Evolutionary conservation across 306 rosid species (phyloP), one percentile per base, ranked within the genome.

Genomic region (Corylus heterophylla): DNA sequence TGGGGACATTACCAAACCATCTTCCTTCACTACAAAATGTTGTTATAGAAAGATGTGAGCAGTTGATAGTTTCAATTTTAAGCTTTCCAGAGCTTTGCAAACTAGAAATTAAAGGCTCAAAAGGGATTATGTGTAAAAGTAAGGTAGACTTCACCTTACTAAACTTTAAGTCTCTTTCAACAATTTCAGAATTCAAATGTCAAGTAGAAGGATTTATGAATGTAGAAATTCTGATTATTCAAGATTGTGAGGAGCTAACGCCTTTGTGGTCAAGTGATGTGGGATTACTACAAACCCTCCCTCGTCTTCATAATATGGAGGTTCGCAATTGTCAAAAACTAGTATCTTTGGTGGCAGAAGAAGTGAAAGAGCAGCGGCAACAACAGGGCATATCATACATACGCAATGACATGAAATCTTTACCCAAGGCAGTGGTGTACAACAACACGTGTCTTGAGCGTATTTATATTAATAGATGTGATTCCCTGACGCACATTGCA

Each of bases 21-120:
- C 54, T 79, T 14, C 64, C 74, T 16, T 47, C 49, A 47, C 9
- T 70, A 8, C 6, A 42, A 78, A 22, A 78, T 2, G 61, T 78
- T 48, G 25, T n/a, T 56, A 52, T 72, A 14, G 25, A 5, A 25
- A 1, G 2, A 31, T 31, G 35, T 31, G 35, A 31, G 35, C 35
- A 31, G 35, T 54, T 72, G 20, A 11, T 6, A 5, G 29, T 67
- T n/a, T 67, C 71, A 67, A 14, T 67, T 67, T 67, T 14, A 8
- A 39, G 71, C 27, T 67, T 67, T 67, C 71, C 71, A 3, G 22
- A 17, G 1, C 8, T 3, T 0, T 67, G 71, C 50, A 5, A 67
- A 37, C 6, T 67, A 37, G 9, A 39, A 3, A 3, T 39, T 39
- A 48, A 64, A 47, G 9, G 6, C 39, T 39, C 50, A 4, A 2